A percentile compares a stretch with the other conserved stretches of the same genome.
Conservation (phyloP, 116 monocot species). For the Zostera marina region DNA sequence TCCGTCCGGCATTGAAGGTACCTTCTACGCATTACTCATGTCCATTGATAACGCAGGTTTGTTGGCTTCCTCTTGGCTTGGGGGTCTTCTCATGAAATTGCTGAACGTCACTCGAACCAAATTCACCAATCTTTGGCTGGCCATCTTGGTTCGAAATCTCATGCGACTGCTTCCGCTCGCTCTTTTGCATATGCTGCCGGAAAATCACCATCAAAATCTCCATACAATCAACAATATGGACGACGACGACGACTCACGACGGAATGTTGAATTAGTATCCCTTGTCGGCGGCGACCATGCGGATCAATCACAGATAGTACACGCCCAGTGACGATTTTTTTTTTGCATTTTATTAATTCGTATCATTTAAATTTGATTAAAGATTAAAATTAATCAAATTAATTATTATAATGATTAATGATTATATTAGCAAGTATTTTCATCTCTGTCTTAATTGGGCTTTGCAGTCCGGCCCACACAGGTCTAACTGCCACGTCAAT, state of each 20-base stretch:
- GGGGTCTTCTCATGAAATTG: conserved; percentile 46
- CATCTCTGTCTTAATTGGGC: no score
- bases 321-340: no score
- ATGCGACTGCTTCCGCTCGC: conserved; percentile 37
- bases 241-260: neutral
- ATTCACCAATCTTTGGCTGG: conserved; percentile 53
- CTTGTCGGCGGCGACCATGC: conserved; percentile 14
- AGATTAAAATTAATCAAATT: no score
- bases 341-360: no score
- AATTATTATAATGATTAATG: no score
- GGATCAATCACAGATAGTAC: no score
- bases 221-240: conserved; percentile 8
- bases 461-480: no score
- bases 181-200: conserved; percentile 46
- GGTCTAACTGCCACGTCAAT: no score
- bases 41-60: conserved; percentile 48
- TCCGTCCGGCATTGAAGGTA: conserved; percentile 68
- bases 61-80: conserved; percentile 53
- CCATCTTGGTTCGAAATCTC: conserved; percentile 42
- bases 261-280: conserved; percentile 15
- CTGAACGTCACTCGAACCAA: conserved; percentile 40
- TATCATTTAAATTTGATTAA: no score
- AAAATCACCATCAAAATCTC: conserved; percentile 22
- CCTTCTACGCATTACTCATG: conserved; percentile 81
- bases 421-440: no score